phyloP scores from a whole-genome alignment of 345 rosid species.

The Salix brachista region DNA sequence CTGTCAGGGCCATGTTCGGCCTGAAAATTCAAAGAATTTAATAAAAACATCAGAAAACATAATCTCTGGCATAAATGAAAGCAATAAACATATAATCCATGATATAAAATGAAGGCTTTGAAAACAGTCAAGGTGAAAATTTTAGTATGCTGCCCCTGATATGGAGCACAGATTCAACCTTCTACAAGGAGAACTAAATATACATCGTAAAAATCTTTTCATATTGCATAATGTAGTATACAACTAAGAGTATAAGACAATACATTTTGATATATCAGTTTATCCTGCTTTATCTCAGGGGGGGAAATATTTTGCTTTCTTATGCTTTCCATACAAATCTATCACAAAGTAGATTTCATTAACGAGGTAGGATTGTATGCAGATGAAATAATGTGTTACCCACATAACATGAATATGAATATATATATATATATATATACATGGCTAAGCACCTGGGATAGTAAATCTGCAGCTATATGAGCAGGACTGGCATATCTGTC shows the following conservation, averaged over 20 bases:
- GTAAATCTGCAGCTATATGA: conserved; percentile 88
- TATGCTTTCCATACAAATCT: no score
- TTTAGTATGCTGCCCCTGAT: neutral
- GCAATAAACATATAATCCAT: neutral
- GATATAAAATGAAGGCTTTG: neutral
- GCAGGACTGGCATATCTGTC: conserved; percentile 75
- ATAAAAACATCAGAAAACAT: neutral
- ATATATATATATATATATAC: no score
- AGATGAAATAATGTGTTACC: neutral
- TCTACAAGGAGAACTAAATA: neutral
- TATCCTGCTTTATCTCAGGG: neutral
- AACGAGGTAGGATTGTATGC: neutral
- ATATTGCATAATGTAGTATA: no score
- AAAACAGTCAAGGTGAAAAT: neutral
- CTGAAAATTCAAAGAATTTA: conserved; percentile 32
- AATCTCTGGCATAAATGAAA: neutral
- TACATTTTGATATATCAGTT: neutral
- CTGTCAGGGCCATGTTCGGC: conserved; percentile 99
- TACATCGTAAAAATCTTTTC: neutral
- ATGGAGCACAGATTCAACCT: neutral
- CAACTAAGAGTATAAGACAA: no score
- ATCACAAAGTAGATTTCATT: neutral
- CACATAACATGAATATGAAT: neutral
- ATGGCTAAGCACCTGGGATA: conserved; percentile 63
- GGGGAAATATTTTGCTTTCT: no score